Evolutionary conservation across 805 yeast genomes (phyloP).

Genomic region (Tanozyma kutaoensis): DNA sequence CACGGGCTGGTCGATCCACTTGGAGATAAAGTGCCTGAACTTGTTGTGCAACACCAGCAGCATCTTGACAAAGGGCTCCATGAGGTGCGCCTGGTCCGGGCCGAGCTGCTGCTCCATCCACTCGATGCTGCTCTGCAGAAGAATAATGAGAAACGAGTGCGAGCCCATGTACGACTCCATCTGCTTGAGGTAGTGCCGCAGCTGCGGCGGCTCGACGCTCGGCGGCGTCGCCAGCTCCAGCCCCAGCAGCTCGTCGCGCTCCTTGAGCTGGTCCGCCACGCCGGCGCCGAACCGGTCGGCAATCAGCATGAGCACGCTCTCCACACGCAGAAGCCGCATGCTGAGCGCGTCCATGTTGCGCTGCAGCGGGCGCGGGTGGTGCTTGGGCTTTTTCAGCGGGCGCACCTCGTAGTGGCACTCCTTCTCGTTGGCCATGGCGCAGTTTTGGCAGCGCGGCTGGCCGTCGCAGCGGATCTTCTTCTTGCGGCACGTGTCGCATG

Average conservation of each 20-base stretch:
- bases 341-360: slow-evolving; percentile 1
- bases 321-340: slow-evolving; percentile 2
- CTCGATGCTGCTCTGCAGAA: slow-evolving; percentile 18
- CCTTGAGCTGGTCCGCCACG: background rate
- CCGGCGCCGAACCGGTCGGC: background rate
- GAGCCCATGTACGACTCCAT: slow-evolving; percentile 16
- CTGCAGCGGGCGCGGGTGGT: slow-evolving; percentile 1
- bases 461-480: slow-evolving; percentile 48
- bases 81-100: slow-evolving; percentile 6
- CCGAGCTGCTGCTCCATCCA: slow-evolving; percentile 17
- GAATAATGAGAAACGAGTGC: slow-evolving; percentile 22
- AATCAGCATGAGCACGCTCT: background rate
- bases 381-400: slow-evolving; percentile 3
- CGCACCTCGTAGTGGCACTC: too few relatives aligned
- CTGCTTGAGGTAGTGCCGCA: background rate
- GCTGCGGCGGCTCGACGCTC: background rate
- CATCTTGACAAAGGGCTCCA: slow-evolving; percentile 15
- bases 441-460: slow-evolving; percentile 4
- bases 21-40: slow-evolving; percentile 6
- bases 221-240: background rate
- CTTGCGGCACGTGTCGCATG: slow-evolving; percentile 23
- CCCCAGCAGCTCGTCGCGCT: background rate
- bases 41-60: slow-evolving; percentile 12
- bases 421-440: slow-evolving; percentile 1
- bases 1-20: slow-evolving; percentile 19